These are phyloP conservation scores for Fusarium sp. DNA, from an alignment of 2,329 filamentous ascomycete species.

Conservation along the genomic window DNA sequence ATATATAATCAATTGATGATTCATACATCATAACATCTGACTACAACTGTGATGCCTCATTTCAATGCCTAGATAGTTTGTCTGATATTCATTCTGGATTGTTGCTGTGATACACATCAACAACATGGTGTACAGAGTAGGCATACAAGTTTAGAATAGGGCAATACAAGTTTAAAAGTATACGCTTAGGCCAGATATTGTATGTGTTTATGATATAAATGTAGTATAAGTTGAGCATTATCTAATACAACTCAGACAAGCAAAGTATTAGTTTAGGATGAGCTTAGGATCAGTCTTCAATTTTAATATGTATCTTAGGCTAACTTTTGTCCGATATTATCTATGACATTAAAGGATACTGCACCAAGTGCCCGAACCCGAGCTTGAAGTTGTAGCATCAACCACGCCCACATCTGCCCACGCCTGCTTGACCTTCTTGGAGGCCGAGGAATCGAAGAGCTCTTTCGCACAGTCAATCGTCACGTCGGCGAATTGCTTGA, in stretches of 20 bases:
- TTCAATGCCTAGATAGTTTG: background rate
- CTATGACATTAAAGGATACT: constrained; percentile 29
- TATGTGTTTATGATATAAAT: no score
- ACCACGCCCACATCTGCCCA: constrained; percentile 65
- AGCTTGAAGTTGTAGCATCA: constrained; percentile 41
- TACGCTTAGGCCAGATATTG: no score
- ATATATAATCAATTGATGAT: constrained; percentile 16
- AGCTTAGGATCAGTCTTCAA: background rate
- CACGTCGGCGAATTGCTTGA: constrained; percentile 65
- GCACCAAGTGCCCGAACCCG: constrained; percentile 26
- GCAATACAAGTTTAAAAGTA: no score
- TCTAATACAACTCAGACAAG: background rate
- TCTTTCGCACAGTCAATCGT: constrained; percentile 64
- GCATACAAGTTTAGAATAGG: no score
- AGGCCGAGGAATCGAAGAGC: constrained; percentile 59
- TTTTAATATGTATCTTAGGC: background rate
- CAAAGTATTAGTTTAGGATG: background rate
- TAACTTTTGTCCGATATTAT: background rate
- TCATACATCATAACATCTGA: background rate
- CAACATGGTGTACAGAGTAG: no score
- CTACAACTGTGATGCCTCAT: background rate
- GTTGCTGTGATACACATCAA: no score
- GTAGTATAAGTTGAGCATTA: no score
- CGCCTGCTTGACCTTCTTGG: constrained; percentile 62
- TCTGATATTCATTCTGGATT: no score